These are phyloP conservation scores for Dictyostelium purpureum DNA, from an alignment of 78 protist species.

Conservation along the genomic window DNA sequence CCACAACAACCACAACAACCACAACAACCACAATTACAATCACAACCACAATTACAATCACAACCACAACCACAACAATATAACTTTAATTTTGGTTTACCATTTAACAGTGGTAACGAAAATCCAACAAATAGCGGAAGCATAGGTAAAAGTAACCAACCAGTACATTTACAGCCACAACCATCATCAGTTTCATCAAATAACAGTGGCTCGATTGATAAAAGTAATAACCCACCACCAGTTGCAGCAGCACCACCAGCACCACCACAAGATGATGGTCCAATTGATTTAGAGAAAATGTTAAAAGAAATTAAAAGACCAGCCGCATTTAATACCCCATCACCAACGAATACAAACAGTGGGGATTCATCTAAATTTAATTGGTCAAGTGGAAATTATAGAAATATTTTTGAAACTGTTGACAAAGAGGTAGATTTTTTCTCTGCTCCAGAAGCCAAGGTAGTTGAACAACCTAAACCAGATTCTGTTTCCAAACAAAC, in stretches of 20 bases:
- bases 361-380: neutral
- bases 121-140: neutral
- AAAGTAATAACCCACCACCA: neutral
- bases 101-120: neutral
- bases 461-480: neutral
- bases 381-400: conserved; percentile 65
- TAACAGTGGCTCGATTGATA: neutral
- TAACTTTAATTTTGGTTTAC: neutral
- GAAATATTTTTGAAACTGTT: conserved; percentile 54
- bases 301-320: conserved; percentile 38
- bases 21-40: conserved; percentile 5
- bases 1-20: neutral
- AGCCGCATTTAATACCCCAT: conserved; percentile 18
- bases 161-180: neutral
- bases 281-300: conserved; percentile 66
- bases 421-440: conserved; percentile 60
- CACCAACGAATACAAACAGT: neutral
- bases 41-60: neutral
- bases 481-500: neutral
- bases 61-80: neutral
- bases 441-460: conserved; percentile 3
- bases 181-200: neutral
- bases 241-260: neutral
- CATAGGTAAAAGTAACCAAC: neutral
- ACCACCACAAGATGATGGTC: conserved; percentile 17